A percentile compares a stretch with the other conserved stretches of the same genome.
Conservation (phyloP, 2,329 filamentous ascomycete species). For the Apiospora pterosperma region DNA sequence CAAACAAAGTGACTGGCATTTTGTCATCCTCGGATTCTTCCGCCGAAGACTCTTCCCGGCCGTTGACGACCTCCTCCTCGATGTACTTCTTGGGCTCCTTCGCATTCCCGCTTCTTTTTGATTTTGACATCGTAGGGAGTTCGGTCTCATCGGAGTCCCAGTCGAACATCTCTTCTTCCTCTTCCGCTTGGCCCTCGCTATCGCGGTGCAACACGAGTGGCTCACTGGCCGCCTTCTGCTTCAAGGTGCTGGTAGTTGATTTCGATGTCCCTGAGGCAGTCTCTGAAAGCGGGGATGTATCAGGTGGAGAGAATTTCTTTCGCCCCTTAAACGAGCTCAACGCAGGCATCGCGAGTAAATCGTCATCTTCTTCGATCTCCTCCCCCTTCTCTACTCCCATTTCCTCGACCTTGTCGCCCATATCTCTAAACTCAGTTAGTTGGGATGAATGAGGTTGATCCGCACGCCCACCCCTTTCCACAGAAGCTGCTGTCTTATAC, state of each 20-base stretch:
- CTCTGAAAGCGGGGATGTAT: neutral
- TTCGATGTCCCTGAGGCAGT: slow-evolving; percentile 6
- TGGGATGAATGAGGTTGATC: slow-evolving; percentile 12
- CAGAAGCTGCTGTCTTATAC: slow-evolving; percentile 2
- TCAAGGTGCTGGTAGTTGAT: slow-evolving; percentile 5
- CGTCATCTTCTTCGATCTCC: slow-evolving; percentile 14
- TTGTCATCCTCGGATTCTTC: slow-evolving; percentile 11
- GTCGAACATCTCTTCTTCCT: slow-evolving; percentile 42
- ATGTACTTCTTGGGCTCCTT: slow-evolving; percentile 23
- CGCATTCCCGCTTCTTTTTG: slow-evolving; percentile 19
- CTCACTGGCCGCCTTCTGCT: slow-evolving; percentile 12
- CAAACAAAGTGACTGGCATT: slow-evolving; percentile 29
- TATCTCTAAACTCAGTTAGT: neutral
- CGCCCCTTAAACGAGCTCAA: slow-evolving; percentile 19
- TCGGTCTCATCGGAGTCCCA: slow-evolving; percentile 37
- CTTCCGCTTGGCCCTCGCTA: slow-evolving; percentile 9
- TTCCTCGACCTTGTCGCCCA: slow-evolving; percentile 4
- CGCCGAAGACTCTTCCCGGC: slow-evolving; percentile 16
- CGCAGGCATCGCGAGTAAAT: slow-evolving; percentile 24
- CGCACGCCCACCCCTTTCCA: neutral
- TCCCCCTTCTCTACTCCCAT: slow-evolving; percentile 12
- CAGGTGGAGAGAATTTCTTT: slow-evolving; percentile 22
- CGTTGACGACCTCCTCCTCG: slow-evolving; percentile 26
- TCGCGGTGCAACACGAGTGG: slow-evolving; percentile 10
- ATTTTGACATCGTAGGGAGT: neutral